phyloP scores from a whole-genome alignment of 139 green algal genomes.

The Coelastrella sp. region DNA sequence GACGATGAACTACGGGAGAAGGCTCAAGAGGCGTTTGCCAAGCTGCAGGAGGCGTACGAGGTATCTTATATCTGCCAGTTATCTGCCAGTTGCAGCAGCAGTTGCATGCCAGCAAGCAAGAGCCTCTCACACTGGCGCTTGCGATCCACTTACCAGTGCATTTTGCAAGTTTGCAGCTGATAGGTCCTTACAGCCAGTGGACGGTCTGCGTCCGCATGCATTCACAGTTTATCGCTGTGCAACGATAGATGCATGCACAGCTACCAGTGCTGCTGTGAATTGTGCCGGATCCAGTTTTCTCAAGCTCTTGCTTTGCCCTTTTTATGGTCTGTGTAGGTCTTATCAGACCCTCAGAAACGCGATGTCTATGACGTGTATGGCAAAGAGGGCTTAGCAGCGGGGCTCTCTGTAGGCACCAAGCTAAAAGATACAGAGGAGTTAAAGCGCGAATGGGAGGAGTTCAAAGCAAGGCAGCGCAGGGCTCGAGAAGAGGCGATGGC shows the following conservation, averaged over 20 bases:
- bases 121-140: no score
- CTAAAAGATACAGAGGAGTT: slow-evolving; percentile 55
- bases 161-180: no score
- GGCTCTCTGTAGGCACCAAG: slow-evolving; percentile 55
- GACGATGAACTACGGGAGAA: slow-evolving; percentile 51
- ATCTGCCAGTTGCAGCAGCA: no score
- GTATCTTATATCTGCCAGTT: neutral
- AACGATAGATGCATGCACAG: no score
- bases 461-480: slow-evolving; percentile 41
- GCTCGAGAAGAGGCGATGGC: slow-evolving; percentile 15
- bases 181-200: neutral
- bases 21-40: slow-evolving; percentile 65
- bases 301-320: no score
- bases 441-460: slow-evolving; percentile 48
- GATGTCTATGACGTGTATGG: slow-evolving; percentile 63
- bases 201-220: no score
- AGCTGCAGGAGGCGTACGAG: slow-evolving; percentile 51
- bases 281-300: no score
- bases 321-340: slow-evolving; percentile 40
- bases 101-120: no score
- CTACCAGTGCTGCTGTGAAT: no score
- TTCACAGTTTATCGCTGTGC: no score
- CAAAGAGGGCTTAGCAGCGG: slow-evolving; percentile 53
- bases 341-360: slow-evolving; percentile 56
- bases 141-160: no score